Conservation (phyloP, 257 asterid genomes). For the Misopates orontium region DNA sequence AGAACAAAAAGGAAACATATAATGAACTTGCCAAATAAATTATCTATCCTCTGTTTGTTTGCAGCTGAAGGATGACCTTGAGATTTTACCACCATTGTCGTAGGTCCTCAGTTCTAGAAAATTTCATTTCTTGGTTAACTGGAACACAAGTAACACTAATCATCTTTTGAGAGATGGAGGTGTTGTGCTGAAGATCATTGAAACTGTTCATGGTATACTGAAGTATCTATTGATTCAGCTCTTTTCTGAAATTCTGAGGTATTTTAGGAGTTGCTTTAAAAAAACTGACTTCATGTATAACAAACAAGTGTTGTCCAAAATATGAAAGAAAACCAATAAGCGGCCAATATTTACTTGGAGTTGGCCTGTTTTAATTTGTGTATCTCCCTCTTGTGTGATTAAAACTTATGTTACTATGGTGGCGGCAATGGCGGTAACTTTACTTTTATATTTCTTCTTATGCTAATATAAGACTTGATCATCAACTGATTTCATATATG, state of each 20-base stretch:
- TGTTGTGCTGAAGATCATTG: background rate
- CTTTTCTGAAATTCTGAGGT: background rate
- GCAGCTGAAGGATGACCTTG: too few relatives aligned
- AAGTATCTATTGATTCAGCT: background rate
- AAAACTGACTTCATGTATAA: too few relatives aligned
- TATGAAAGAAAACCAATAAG: background rate
- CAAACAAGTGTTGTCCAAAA: background rate
- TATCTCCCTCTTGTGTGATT: background rate
- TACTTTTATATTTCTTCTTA: background rate
- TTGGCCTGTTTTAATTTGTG: background rate
- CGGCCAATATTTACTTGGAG: too few relatives aligned
- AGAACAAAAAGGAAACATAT: too few relatives aligned
- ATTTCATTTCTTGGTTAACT: background rate
- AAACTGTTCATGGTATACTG: background rate
- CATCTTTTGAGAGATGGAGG: background rate
- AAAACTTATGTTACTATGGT: background rate
- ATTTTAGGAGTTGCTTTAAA: too few relatives aligned
- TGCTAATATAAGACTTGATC: too few relatives aligned
- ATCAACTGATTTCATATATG: too few relatives aligned
- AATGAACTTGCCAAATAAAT: too few relatives aligned
- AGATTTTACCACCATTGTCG: too few relatives aligned
- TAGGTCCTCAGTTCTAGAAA: background rate
- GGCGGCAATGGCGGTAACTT: background rate
- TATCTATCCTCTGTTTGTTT: too few relatives aligned
- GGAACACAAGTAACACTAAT: background rate